Conservation (phyloP, 805 yeast species). For the Komagataella pastoris region DNA sequence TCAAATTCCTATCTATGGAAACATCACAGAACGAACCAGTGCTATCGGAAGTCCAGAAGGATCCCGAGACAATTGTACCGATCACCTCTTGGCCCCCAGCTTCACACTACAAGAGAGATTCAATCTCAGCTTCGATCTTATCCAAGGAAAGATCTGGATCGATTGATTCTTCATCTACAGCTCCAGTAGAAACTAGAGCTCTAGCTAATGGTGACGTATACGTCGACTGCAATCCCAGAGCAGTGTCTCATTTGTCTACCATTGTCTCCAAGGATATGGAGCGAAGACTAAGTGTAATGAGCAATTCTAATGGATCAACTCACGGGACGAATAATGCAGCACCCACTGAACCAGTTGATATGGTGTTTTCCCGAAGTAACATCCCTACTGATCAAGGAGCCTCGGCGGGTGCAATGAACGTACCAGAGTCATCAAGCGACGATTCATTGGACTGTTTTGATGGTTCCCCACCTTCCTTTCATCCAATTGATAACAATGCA, state of each 20-base stretch:
- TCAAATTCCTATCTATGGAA: neutral
- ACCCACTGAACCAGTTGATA: neutral
- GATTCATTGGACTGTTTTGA: neutral
- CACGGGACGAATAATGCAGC: constrained; percentile 3
- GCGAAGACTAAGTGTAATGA: neutral
- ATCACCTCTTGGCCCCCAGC: neutral
- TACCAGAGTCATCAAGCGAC: neutral
- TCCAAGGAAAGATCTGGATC: constrained; percentile 20
- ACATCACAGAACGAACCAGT: neutral
- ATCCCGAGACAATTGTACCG: neutral
- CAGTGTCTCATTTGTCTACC: constrained; percentile 9
- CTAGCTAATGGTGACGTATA: constrained; percentile 9
- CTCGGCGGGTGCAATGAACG: neutral
- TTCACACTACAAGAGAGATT: constrained; percentile 5
- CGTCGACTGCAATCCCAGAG: constrained; percentile 7
- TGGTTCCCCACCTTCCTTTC: neutral
- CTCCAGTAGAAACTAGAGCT: constrained; percentile 9
- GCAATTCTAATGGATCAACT: neutral
- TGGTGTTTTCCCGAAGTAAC: neutral
- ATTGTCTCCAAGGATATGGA: constrained; percentile 4
- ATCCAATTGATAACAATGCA: neutral
- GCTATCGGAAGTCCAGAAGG: neutral
- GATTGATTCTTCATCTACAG: constrained; percentile 8
- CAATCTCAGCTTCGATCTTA: constrained; percentile 11
- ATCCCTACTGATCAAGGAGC: neutral